Conservation (phyloP, 129 eudicot species). For the Helianthus annuus region HanXRQr2.0-SUNRISE NC_035446.2:112501927-112502426, state of each 20-base stretch:
- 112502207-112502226: conserved; percentile 91
- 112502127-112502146: conserved; percentile 90
- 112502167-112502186: conserved; percentile 88
- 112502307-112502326: conserved; percentile 48
- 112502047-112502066: conserved; percentile 97
- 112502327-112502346: conserved; percentile 61
- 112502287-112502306: conserved; percentile 57
- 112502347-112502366: conserved; percentile 70
- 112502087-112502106: conserved; percentile 90
- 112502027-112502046: conserved; percentile 82
- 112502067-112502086: conserved; percentile 97
- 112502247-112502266: conserved; percentile 95
- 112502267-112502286: conserved; percentile 85
- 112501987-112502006: conserved; percentile 80
- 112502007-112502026: conserved; percentile 92
- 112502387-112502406: conserved; percentile 95
- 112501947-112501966: conserved; percentile 89
- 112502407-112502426: conserved; percentile 76
- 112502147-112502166: conserved; percentile 95
- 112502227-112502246: conserved; percentile 96
- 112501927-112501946: conserved; percentile 79
- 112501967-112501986: conserved; percentile 90
- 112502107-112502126: conserved; percentile 93
- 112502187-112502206: conserved; percentile 90
- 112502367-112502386: conserved; percentile 87